Percentiles rank a stretch among this genome's conserved stretches.
Conservation (phyloP, 495 filamentous ascomycete species). For the Neurospora sp. region DNA sequence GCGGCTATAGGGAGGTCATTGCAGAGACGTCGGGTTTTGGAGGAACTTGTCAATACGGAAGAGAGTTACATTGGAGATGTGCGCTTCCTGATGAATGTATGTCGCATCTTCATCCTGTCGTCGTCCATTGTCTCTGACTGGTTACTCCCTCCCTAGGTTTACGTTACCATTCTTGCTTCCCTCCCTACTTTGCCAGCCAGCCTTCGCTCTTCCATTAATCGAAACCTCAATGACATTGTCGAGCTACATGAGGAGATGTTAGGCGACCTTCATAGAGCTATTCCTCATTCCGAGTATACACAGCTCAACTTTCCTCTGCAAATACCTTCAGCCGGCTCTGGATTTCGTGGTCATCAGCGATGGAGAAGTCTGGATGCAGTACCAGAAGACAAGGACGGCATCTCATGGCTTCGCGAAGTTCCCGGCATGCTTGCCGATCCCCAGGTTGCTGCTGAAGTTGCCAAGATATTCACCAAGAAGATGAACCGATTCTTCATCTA, state of each 20-base stretch:
- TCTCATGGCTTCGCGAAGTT: constrained; percentile 34
- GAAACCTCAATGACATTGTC: constrained; percentile 58
- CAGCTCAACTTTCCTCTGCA: constrained; percentile 30
- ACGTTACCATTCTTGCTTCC: constrained; percentile 55
- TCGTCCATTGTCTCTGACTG: constrained; percentile 5
- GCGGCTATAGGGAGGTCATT: constrained; percentile 59
- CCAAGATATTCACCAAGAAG: constrained; percentile 67
- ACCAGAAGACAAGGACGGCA: constrained; percentile 36
- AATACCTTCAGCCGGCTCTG: constrained; percentile 3
- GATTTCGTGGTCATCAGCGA: constrained; percentile 33
- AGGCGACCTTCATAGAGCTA: constrained; percentile 48
- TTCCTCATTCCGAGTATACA: constrained; percentile 54
- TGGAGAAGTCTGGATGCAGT: constrained; percentile 54
- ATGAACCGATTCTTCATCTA: constrained; percentile 75
- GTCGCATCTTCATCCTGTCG: constrained; percentile 8
- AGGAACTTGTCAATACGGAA: constrained; percentile 78
- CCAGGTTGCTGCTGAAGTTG: constrained; percentile 61
- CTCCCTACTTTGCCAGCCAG: constrained; percentile 45
- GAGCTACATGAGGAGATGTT: constrained; percentile 63
- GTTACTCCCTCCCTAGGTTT: constrained; percentile 42
- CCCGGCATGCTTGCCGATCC: constrained; percentile 57
- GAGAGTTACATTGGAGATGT: constrained; percentile 82
- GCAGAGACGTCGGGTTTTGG: constrained; percentile 66
- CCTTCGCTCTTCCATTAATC: constrained; percentile 51
- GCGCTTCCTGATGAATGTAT: constrained; percentile 74